Evolutionary conservation across 2,329 filamentous ascomycete species (phyloP).

Genomic region (Periconia sp.): DNA sequence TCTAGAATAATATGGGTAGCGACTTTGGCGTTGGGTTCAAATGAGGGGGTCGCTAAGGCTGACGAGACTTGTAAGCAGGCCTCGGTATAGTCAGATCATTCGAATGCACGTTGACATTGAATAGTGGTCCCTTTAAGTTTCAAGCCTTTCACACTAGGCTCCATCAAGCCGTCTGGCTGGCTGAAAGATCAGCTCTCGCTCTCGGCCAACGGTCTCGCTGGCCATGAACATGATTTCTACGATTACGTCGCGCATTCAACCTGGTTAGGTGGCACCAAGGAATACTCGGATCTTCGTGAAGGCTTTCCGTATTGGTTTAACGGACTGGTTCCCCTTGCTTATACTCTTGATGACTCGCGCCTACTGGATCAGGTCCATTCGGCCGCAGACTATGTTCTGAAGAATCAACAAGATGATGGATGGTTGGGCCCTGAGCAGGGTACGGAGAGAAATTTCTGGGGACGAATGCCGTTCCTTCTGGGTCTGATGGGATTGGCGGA

Average conservation of each 20-base stretch:
- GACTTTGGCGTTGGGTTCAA: neutral
- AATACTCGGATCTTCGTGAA: slow-evolving; percentile 63
- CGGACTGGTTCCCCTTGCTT: slow-evolving; percentile 63
- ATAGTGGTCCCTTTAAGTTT: slow-evolving; percentile 41
- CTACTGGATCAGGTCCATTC: slow-evolving; percentile 58
- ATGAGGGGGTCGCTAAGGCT: neutral
- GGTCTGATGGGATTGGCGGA: slow-evolving; percentile 59
- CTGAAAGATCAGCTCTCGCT: slow-evolving; percentile 57
- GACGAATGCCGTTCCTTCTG: slow-evolving; percentile 57
- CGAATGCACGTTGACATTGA: neutral
- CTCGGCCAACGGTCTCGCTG: slow-evolving; percentile 59
- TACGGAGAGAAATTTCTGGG: slow-evolving; percentile 58
- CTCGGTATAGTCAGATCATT: neutral
- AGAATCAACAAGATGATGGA: slow-evolving; percentile 59
- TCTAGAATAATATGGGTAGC: neutral
- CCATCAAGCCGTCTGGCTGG: slow-evolving; percentile 60
- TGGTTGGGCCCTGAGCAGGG: slow-evolving; percentile 64
- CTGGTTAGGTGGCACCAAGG: slow-evolving; percentile 59
- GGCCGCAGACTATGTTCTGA: slow-evolving; percentile 56
- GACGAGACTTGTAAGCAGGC: neutral
- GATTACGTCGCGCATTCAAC: slow-evolving; percentile 58
- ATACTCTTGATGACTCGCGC: slow-evolving; percentile 54
- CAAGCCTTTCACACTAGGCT: slow-evolving; percentile 55
- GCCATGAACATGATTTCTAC: slow-evolving; percentile 63
- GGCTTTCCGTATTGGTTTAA: slow-evolving; percentile 66